These are phyloP conservation scores for Nicotiana tomentosiformis DNA, from an alignment of 257 asterid genomes.

Conservation along the genomic window DNA sequence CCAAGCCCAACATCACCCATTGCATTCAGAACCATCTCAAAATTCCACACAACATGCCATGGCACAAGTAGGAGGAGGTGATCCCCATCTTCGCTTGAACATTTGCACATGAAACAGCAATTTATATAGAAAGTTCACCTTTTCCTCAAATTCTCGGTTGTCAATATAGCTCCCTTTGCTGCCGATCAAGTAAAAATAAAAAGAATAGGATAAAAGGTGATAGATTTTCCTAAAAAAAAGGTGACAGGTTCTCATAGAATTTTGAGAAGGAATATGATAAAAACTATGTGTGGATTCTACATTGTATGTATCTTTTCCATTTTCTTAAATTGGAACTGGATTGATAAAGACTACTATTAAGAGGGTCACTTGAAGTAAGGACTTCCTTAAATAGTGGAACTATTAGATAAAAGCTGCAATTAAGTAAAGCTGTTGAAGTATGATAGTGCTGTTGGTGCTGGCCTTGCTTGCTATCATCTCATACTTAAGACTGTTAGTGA, in stretches of 20 bases:
- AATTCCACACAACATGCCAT: too few relatives aligned
- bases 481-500: not conserved
- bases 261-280: not conserved
- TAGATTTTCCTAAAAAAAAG: too few relatives aligned
- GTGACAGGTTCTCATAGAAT: not conserved
- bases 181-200: too few relatives aligned
- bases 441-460: not conserved
- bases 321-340: not conserved
- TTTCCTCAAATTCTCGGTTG: too few relatives aligned
- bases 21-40: too few relatives aligned
- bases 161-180: too few relatives aligned
- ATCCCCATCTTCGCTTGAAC: too few relatives aligned
- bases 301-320: not conserved
- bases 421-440: not conserved
- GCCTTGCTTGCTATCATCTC: not conserved
- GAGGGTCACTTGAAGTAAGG: not conserved
- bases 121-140: too few relatives aligned
- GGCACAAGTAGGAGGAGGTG: too few relatives aligned
- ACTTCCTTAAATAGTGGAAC: not conserved
- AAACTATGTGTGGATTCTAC: not conserved
- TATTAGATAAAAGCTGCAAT: conserved; percentile 2
- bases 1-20: too few relatives aligned
- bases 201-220: too few relatives aligned
- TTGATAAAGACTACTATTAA: not conserved
- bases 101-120: too few relatives aligned